phyloP scores from a whole-genome alignment of 2,329 filamentous ascomycete genomes.

The Aspergillus pseudotamarii region DNA sequence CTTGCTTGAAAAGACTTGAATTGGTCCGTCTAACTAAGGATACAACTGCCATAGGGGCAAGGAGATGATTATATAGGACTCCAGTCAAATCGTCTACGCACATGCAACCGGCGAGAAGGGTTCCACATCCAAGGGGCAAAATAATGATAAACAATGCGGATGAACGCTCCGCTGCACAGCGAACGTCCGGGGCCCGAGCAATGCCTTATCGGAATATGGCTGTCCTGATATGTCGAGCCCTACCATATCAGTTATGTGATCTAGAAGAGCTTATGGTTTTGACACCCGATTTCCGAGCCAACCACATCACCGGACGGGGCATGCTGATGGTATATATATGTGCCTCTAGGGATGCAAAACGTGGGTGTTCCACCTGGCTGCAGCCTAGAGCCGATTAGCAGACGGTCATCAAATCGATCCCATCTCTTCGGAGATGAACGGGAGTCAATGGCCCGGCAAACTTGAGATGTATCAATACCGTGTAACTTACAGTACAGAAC shows the following conservation, averaged over 20 bases:
- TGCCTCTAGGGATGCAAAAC: background rate
- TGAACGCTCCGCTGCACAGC: background rate
- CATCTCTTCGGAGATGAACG: background rate
- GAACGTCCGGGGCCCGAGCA: conserved; percentile 1
- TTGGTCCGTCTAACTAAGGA: background rate
- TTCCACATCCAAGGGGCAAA: background rate
- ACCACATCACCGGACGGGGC: background rate
- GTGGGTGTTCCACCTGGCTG: background rate
- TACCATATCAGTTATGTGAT: background rate
- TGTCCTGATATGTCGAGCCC: background rate
- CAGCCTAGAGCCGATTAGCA: background rate
- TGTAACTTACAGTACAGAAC: background rate
- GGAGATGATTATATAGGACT: background rate
- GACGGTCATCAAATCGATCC: background rate
- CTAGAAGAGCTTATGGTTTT: background rate
- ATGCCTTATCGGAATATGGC: background rate
- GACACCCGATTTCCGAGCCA: conserved; percentile 4
- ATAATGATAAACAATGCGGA: background rate
- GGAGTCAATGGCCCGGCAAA: background rate
- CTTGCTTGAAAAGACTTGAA: background rate
- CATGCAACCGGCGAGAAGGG: background rate
- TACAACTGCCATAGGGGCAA: background rate
- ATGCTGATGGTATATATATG: background rate
- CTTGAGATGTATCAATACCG: conserved; percentile 1
- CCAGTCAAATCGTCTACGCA: background rate